Evolutionary conservation across 768 basidiomycete genomes (phyloP), one percentile per base, ranked within the genome.

Genomic region (Rhizopogon vinicolor): DNA sequence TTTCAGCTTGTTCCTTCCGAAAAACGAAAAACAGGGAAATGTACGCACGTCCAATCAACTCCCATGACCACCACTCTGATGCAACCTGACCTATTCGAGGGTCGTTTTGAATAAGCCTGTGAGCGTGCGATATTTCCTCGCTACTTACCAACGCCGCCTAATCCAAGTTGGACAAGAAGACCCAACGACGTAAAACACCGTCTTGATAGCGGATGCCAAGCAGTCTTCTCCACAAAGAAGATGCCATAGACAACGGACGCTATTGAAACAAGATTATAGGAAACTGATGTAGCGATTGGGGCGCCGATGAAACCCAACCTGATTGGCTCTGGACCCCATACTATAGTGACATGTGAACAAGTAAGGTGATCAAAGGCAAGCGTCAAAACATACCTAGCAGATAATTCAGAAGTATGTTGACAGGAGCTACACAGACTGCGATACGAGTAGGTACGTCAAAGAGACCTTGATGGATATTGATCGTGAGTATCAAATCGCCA

Each of bases 41-140:
- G 3, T 29, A 65, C 68, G 10, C 35, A 69, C 68, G 72, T 31
- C 85, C 87, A 42, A 92, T 75, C 2, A 93, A 78, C 68, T 96
- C 93, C 96, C 95, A 96, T 33, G 89, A 88, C 94, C 95, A 98
- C 95, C 95, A 98, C 70, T 96, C 95, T 1, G 84, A 85, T 2
- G 88, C 91, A 2, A 85, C 86, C 68, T 93, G 92, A 3, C 85
- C 85, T 78, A 58, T 41, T 22, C 28, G 9, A 25, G 13, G n/a
- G 25, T 33, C 53, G 33, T 58, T 46, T 5, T 37, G 41, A 40
- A 44, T 31, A 9, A 46, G 16, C 22, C 22, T 35, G 3, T 25
- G 41, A 39, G 3, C n/a, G 41, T 25, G 39, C 25, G 25, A 28
- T 25, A 41, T 49, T 16, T 6, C 22, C 9, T 28, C 35, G 18